A percentile compares a stretch with the other conserved stretches of the same genome.
Evolutionary conservation across 192 early-diverging fungal species (phyloP).

Genomic region (Coemansia nantahalensis): DNA sequence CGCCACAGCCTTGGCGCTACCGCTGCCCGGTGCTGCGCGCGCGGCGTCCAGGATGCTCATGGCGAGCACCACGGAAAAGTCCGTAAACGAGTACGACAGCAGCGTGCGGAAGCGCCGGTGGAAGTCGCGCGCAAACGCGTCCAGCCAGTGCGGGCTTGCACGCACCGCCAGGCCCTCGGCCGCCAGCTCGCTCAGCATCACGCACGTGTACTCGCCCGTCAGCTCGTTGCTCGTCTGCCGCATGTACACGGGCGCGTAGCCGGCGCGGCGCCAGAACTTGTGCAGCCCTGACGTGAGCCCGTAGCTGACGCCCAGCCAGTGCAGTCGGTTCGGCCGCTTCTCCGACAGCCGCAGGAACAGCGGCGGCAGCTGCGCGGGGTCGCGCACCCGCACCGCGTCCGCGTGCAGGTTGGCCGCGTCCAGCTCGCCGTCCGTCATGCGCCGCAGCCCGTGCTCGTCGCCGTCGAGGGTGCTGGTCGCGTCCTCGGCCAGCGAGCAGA

Average conservation of each 20-base stretch:
- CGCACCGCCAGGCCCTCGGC: constrained; percentile 49
- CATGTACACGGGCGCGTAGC: constrained; percentile 90
- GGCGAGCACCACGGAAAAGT: constrained; percentile 77
- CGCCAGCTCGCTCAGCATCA: constrained; percentile 86
- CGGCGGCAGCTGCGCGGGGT: constrained; percentile 90
- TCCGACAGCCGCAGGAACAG: constrained; percentile 84
- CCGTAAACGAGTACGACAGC: constrained; percentile 82
- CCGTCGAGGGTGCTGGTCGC: constrained; percentile 56
- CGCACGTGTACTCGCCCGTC: constrained; percentile 97
- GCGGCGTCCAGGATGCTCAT: constrained; percentile 82
- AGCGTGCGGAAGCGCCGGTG: constrained; percentile 84
- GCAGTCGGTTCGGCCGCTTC: constrained; percentile 71
- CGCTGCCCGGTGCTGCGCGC: constrained; percentile 45
- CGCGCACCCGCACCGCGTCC: constrained; percentile 81
- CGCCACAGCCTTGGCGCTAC: constrained; percentile 8
- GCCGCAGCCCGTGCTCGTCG: constrained; percentile 54
- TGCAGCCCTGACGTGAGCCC: constrained; percentile 86
- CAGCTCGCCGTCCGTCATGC: constrained; percentile 60
- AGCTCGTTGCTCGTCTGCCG: constrained; percentile 96
- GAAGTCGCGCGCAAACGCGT: constrained; percentile 90
- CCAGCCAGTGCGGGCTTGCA: constrained; percentile 71
- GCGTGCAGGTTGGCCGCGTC: constrained; percentile 57
- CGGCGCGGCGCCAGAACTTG: constrained; percentile 95
- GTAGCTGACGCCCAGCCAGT: constrained; percentile 96
- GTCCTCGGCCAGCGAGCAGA: constrained; percentile 59